Conservation (phyloP, 371 early-diverging fungal species). For the Rhizomucor pusillus region DNA sequence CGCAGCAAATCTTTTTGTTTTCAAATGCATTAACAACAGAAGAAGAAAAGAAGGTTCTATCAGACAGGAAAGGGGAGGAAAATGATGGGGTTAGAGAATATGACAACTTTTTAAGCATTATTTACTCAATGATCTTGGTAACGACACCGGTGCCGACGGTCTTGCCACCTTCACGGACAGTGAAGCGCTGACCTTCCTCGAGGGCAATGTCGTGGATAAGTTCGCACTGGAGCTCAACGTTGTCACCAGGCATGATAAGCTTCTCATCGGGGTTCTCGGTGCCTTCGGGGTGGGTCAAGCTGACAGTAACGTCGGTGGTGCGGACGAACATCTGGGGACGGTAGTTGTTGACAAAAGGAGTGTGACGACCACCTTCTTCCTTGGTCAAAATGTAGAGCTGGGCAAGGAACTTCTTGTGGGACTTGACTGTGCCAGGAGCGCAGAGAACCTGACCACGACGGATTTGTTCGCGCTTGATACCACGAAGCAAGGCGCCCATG, state of each 20-base stretch:
- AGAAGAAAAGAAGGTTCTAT: background rate
- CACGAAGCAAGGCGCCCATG: slow-evolving; percentile 96
- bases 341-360: slow-evolving; percentile 96
- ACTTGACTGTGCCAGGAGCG: slow-evolving; percentile 88
- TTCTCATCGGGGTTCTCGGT: slow-evolving; percentile 84
- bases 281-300: slow-evolving; percentile 81
- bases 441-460: slow-evolving; percentile 94
- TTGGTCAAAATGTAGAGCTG: slow-evolving; percentile 94
- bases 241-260: slow-evolving; percentile 99
- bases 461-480: slow-evolving; percentile 95
- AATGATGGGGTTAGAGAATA: background rate
- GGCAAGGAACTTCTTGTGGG: slow-evolving; percentile 91
- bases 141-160: slow-evolving; percentile 94
- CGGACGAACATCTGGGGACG: slow-evolving; percentile 95
- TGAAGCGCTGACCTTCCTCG: slow-evolving; percentile 94
- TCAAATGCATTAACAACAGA: background rate
- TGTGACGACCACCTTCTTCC: slow-evolving; percentile 99
- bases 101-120: background rate
- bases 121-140: slow-evolving; percentile 40
- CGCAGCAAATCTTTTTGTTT: background rate
- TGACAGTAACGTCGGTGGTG: slow-evolving; percentile 92
- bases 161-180: slow-evolving; percentile 97
- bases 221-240: slow-evolving; percentile 83
- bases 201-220: slow-evolving; percentile 81
- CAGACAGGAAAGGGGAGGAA: too few relatives aligned